Evolutionary conservation across 306 rosid species (phyloP), one percentile per base, ranked within the genome.

Genomic region (Vicia villosa): DNA sequence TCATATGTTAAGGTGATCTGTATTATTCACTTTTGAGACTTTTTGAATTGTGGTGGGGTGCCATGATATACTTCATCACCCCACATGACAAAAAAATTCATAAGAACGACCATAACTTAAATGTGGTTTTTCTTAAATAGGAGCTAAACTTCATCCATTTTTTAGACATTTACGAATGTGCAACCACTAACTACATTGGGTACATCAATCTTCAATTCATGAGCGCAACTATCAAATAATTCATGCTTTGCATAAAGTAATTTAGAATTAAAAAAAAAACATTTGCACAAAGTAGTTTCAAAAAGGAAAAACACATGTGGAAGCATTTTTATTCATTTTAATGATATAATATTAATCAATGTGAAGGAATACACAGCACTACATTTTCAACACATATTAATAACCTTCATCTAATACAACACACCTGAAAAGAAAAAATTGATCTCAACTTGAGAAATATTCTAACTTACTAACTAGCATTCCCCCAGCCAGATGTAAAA

Each of bases 1-100:
- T 46, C 62, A 26, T 24, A 55, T 66, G 49, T 2, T 72, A 66
- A 72, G 74, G 82, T 72, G 69, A 78, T 49, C 58, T 66, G 78
- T 72, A 47, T 5, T 41, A 56, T 72, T 72, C 82, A 78, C 74
- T 78, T 70, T 77, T n/a, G 34, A 54, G 60, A 14, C 34, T 22
- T 55, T 55, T 55, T 13, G 11, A 10, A 55, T 5, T 55, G 37
- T 26, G 10, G 62, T 55, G 62, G 36, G 62, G 38, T 55, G 38
- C 62, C 62, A 26, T 55, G 38, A 55, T 24, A 2, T 55, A 55
- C 38, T 26, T 9, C 37, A 55, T 4, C 36, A 24, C 62, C 19
- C 10, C 9, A 28, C 37, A 55, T 12, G 37, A 4, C 6, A 9
- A 6, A 13, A 11, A 6, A 12, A 5, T 20, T 22, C 15, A 21